Percentiles rank a stretch among this genome's conserved stretches.
phyloP scores from a whole-genome alignment of 2,329 filamentous ascomycete genomes.

The Lomentospora prolificans region DNA sequence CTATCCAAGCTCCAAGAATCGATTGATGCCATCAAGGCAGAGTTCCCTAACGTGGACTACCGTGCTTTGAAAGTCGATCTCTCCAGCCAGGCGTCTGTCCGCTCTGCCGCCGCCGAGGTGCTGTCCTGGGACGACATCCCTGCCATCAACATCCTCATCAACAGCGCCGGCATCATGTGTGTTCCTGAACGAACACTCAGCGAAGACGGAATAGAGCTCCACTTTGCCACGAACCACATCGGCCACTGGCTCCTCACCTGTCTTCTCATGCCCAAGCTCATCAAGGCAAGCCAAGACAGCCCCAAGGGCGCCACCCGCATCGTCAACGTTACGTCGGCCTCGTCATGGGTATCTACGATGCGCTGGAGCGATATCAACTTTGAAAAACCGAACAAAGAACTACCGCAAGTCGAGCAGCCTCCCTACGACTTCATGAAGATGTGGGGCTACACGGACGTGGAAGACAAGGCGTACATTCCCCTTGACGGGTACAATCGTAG shows the following conservation, averaged over 20 bases:
- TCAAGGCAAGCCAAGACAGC: slow-evolving; percentile 14
- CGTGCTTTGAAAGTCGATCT: slow-evolving; percentile 29
- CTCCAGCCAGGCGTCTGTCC: slow-evolving; percentile 27
- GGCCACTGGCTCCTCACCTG: slow-evolving; percentile 30
- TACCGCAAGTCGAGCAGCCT: too few species aligned
- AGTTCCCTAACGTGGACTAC: slow-evolving; percentile 22
- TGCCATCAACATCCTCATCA: slow-evolving; percentile 29
- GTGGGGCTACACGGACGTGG: too few species aligned
- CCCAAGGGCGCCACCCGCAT: slow-evolving; percentile 26
- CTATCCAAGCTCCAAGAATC: slow-evolving; percentile 27
- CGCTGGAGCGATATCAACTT: too few species aligned
- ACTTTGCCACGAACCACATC: slow-evolving; percentile 27
- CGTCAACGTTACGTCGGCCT: slow-evolving; percentile 34
- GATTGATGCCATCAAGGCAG: slow-evolving; percentile 22
- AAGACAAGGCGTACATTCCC: too few species aligned
- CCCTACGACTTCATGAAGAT: too few species aligned
- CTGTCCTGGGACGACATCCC: slow-evolving; percentile 21
- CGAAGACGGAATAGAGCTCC: slow-evolving; percentile 28
- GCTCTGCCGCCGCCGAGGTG: slow-evolving; percentile 26
- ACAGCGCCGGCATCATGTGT: slow-evolving; percentile 34
- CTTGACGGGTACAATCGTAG: too few species aligned
- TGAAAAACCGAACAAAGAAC: too few species aligned
- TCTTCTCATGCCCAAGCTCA: slow-evolving; percentile 22
- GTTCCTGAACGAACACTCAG: slow-evolving; percentile 18
- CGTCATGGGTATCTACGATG: too few species aligned